Conservation (phyloP, 768 basidiomycete genomes). For the Coprinopsis cinerea region DNA sequence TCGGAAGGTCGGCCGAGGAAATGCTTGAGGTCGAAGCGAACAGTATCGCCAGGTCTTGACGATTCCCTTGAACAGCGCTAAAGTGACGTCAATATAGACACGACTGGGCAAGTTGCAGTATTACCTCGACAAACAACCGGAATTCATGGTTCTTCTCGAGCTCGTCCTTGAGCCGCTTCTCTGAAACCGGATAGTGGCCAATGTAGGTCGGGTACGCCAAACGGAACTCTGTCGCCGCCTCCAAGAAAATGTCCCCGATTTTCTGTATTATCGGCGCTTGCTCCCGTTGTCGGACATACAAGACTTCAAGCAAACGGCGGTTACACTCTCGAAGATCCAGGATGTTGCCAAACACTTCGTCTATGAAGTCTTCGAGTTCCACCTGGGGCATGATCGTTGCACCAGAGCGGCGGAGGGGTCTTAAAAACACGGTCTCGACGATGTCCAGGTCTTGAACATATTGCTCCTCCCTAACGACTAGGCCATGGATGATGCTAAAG, state of each 20-base stretch:
- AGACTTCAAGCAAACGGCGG: constrained; percentile 69
- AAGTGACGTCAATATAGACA: background rate
- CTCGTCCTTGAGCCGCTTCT: constrained; percentile 84
- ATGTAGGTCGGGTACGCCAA: constrained; percentile 80
- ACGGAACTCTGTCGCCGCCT: constrained; percentile 83
- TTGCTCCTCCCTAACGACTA: constrained; percentile 85
- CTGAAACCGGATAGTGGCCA: constrained; percentile 81
- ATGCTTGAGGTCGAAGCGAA: constrained; percentile 64
- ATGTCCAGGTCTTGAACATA: constrained; percentile 85
- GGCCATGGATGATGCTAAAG: constrained; percentile 73
- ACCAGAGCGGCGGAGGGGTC: constrained; percentile 39
- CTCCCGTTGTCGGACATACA: constrained; percentile 83
- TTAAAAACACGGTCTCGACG: constrained; percentile 62
- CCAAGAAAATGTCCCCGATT: constrained; percentile 86
- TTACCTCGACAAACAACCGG: constrained; percentile 79
- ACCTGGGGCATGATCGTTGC: constrained; percentile 43
- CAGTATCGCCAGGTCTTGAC: constrained; percentile 33
- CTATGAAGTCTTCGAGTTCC: constrained; percentile 77
- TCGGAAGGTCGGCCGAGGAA: constrained; percentile 76
- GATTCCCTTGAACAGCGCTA: constrained; percentile 38
- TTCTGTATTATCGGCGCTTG: constrained; percentile 75
- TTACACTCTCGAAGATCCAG: constrained; percentile 79
- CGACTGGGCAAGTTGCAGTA: background rate
- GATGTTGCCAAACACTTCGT: constrained; percentile 85
- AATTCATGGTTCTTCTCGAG: constrained; percentile 78